These are phyloP conservation scores for Aotearoamyces nothofagi DNA, from an alignment of 2,329 filamentous ascomycete species.

Conservation along the genomic window DNA sequence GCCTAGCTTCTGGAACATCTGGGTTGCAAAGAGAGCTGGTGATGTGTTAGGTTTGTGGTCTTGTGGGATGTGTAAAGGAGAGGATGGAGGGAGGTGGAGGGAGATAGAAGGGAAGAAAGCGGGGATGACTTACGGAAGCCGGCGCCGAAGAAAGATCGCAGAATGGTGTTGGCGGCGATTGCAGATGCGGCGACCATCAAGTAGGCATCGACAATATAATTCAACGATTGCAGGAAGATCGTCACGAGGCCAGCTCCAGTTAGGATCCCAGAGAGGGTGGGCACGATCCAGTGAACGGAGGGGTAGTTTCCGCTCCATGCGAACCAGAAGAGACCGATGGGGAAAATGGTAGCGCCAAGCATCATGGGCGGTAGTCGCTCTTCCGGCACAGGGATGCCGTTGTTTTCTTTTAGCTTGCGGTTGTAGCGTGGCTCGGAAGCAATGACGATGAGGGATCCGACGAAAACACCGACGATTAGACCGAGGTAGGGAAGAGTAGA, in stretches of 20 bases:
- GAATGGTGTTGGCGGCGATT: too few relatives aligned
- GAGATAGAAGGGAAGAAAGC: too few relatives aligned
- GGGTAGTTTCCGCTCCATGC: constrained; percentile 50
- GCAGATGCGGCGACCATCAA: too few relatives aligned
- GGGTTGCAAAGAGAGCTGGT: constrained; percentile 19
- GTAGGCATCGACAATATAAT: constrained; percentile 65
- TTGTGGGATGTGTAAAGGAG: too few relatives aligned
- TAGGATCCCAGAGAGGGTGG: constrained; percentile 39
- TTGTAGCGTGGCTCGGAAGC: constrained; percentile 41
- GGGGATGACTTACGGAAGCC: too few relatives aligned
- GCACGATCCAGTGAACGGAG: constrained; percentile 45
- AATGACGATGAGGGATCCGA: constrained; percentile 38
- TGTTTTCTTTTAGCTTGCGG: constrained; percentile 38
- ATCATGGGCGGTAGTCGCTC: constrained; percentile 26
- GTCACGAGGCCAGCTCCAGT: constrained; percentile 63
- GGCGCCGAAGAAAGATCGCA: too few relatives aligned
- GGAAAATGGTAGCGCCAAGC: constrained; percentile 8
- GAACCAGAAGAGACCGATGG: constrained; percentile 17
- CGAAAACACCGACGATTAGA: constrained; percentile 24
- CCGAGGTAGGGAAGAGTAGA: constrained; percentile 27
- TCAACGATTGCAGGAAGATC: constrained; percentile 64
- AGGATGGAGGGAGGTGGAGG: too few relatives aligned
- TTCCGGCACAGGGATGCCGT: constrained; percentile 20
- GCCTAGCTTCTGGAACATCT: constrained; percentile 20
- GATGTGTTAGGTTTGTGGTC: too few relatives aligned